Evolutionary conservation across 1,139 yeast genomes (phyloP).

Genomic region (Geotrichum fermentans): DNA sequence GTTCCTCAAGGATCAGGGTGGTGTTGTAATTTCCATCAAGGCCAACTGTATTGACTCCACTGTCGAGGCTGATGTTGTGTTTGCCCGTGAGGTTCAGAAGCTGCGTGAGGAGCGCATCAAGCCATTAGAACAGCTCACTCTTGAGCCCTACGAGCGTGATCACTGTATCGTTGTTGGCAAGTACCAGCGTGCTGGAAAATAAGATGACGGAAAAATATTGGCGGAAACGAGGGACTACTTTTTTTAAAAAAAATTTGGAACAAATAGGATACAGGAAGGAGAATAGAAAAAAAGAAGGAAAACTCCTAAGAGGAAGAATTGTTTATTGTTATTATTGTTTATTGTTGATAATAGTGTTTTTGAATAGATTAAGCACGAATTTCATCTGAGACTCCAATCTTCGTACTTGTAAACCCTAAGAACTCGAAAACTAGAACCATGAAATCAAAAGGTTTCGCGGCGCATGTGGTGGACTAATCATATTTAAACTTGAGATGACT

Average conservation of each 20-base stretch:
- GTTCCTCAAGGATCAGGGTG: slow-evolving; percentile 97
- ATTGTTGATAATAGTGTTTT: not conserved
- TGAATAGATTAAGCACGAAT: not conserved
- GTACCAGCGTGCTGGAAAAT: slow-evolving; percentile 85
- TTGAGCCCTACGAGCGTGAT: slow-evolving; percentile 97
- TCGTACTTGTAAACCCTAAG: too few species aligned
- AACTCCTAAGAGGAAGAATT: not conserved
- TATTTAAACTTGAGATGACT: too few species aligned
- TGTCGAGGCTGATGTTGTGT: slow-evolving; percentile 92
- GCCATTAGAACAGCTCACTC: slow-evolving; percentile 96
- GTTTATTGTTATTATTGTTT: not conserved
- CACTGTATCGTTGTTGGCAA: slow-evolving; percentile 98
- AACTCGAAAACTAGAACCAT: too few species aligned
- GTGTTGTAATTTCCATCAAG: slow-evolving; percentile 22
- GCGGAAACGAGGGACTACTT: not conserved
- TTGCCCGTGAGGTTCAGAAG: slow-evolving; percentile 97
- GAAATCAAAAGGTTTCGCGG: too few species aligned
- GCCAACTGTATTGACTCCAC: slow-evolving; percentile 95
- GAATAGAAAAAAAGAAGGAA: not conserved
- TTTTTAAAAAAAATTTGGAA: slow-evolving; percentile 42
- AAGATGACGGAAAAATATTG: slow-evolving; percentile 44
- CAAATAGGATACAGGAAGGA: slow-evolving; percentile 37
- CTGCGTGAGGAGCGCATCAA: slow-evolving; percentile 97
- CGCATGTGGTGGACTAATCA: too few species aligned
- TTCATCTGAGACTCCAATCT: too few species aligned